Evolutionary conservation across 495 filamentous ascomycete species (phyloP).

Genomic region (Penicillium goetzii): DNA sequence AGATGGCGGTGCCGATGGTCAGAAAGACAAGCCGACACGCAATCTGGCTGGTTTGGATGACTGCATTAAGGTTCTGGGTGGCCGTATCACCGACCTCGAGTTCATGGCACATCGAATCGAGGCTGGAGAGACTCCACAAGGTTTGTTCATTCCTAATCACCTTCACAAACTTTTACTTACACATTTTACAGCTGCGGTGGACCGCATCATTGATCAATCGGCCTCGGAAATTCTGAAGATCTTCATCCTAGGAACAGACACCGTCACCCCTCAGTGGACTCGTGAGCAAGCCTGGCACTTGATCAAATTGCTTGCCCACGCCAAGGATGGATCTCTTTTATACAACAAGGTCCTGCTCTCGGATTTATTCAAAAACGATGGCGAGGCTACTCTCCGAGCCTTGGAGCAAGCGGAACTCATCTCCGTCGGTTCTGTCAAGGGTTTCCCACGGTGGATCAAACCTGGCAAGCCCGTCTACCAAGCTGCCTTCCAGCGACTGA

Average conservation of each 20-base stretch:
- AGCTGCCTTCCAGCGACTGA: slow-evolving; percentile 74
- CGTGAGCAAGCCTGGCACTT: slow-evolving; percentile 88
- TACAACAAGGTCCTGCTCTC: slow-evolving; percentile 84
- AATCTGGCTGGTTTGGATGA: slow-evolving; percentile 71
- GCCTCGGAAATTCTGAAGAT: slow-evolving; percentile 91
- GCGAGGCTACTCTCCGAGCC: slow-evolving; percentile 73
- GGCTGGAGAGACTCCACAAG: slow-evolving; percentile 79
- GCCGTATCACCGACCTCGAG: slow-evolving; percentile 90
- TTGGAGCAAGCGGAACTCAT: slow-evolving; percentile 90
- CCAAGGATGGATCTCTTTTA: slow-evolving; percentile 58
- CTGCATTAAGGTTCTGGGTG: slow-evolving; percentile 81
- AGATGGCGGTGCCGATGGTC: slow-evolving; percentile 42
- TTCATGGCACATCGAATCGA: slow-evolving; percentile 90
- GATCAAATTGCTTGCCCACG: slow-evolving; percentile 68
- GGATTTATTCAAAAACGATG: slow-evolving; percentile 67
- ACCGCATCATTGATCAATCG: slow-evolving; percentile 85
- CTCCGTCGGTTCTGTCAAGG: slow-evolving; percentile 68
- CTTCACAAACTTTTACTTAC: slow-evolving; percentile 23
- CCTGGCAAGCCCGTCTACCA: slow-evolving; percentile 88
- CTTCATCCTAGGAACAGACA: slow-evolving; percentile 68
- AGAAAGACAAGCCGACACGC: slow-evolving; percentile 40
- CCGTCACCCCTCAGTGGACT: slow-evolving; percentile 62
- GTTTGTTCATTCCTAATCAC: slow-evolving; percentile 30
- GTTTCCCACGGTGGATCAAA: slow-evolving; percentile 74
- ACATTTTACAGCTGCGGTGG: slow-evolving; percentile 65